Evolutionary conservation across 805 yeast genomes (phyloP), one percentile per base, ranked within the genome.

Genomic region (Pichia kluyveri): DNA sequence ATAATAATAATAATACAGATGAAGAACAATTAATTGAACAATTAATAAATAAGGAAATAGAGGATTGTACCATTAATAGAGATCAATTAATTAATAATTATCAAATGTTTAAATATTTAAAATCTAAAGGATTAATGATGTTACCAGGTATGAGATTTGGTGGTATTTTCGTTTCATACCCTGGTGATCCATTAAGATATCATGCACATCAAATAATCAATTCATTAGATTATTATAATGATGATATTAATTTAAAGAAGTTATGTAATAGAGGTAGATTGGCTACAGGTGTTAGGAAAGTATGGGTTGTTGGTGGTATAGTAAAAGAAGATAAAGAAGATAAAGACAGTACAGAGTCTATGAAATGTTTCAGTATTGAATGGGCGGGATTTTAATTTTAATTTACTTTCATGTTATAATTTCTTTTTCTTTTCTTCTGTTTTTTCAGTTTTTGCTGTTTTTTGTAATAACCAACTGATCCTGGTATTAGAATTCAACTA

Each of bases 141-240:
- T 55, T 88, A 32, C 96, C 98, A 0, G 99, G 99, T 0, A 68
- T 89, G 32, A 74, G 96, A 49, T 91, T 90, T 63, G 99, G 99
- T 2, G 95, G 96, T 6, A 80, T 80, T 47, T 89, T 79, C 58
- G 77, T 93, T 49, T 89, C 90, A 2, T 91, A 91, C 54, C 98
- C 97, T 0, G 98, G 97, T 1, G 99, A 91, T 61, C 96, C 98
- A 8, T 68, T 91, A 46, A 65, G 93, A 42, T 93, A 79, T 59
- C 99, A 91, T 65, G 85, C 97, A 3, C 96, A 91, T 63, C 71
- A 81, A 53, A 82, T 86, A 6, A 84, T 86, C 2, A 76, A 77
- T 43, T 70, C 80, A 0, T 54, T 70, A 27, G 69, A 70, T 18
- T 66, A 63, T 37, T 68, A 75, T 53, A 72, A 75, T 36, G 75